phyloP scores from a whole-genome alignment of 495 filamentous ascomycete genomes.

The Trichoderma asperelloides region DNA sequence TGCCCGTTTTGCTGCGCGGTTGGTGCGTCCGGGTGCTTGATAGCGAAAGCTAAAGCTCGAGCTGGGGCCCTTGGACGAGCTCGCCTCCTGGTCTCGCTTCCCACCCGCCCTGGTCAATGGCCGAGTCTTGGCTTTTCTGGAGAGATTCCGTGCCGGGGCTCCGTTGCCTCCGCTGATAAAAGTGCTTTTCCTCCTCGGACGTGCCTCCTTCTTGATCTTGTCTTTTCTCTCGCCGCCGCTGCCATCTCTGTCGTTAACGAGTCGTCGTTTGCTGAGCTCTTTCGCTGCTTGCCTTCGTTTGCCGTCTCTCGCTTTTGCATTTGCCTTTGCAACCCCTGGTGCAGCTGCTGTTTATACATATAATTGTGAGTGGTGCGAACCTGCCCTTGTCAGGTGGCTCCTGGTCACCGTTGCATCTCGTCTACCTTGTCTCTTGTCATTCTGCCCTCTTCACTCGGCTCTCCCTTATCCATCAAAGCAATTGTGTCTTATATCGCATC shows the following conservation, averaged over 20 bases:
- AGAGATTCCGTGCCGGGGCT: not conserved
- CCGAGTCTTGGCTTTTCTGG: not conserved
- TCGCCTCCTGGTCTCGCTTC: not conserved
- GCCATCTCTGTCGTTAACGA: slow-evolving; percentile 6
- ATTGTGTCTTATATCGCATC: not conserved
- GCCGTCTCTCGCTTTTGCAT: not conserved
- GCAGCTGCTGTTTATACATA: not conserved
- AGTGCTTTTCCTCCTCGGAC: not conserved
- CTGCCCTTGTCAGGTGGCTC: too few relatives aligned
- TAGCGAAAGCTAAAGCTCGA: not conserved
- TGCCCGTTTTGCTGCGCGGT: not conserved
- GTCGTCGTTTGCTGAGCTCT: not conserved
- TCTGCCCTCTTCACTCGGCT: not conserved
- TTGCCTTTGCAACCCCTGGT: not conserved
- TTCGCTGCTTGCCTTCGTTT: not conserved
- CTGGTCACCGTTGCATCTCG: not conserved
- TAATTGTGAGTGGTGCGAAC: not conserved
- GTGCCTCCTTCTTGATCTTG: not conserved
- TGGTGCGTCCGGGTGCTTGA: not conserved
- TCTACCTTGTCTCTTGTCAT: not conserved
- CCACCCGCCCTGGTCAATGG: slow-evolving; percentile 2
- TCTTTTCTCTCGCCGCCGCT: slow-evolving; percentile 1
- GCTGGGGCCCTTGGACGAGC: not conserved
- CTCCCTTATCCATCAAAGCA: not conserved
- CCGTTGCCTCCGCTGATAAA: slow-evolving; percentile 3